These are phyloP conservation scores for Corylus americana DNA, from an alignment of 306 rosid species.

Conservation along the genomic window DNA sequence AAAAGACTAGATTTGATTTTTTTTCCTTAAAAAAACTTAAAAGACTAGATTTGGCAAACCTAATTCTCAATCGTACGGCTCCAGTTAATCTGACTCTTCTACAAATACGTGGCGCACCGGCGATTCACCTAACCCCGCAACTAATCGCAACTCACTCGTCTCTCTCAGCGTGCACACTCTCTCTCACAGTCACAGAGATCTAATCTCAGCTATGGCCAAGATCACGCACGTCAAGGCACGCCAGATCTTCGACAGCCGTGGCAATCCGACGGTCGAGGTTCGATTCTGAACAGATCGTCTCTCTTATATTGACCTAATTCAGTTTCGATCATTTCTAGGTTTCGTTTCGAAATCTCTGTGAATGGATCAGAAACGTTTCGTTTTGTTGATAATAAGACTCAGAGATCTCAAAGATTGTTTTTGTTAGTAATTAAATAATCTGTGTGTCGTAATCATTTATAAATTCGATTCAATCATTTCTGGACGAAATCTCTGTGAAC, in stretches of 20 bases:
- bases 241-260: conserved; percentile 99
- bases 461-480: conserved; percentile 4
- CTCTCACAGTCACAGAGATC: conserved; percentile 27
- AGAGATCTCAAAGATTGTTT: not conserved
- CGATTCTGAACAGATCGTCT: not conserved
- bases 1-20: no score
- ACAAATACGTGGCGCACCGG: conserved; percentile 15
- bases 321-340: not conserved
- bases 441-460: no score
- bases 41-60: not conserved
- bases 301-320: not conserved
- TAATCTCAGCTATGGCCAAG: conserved; percentile 51
- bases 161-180: not conserved
- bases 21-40: no score
- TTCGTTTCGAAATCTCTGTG: not conserved
- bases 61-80: conserved; percentile 39
- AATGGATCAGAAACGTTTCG: not conserved
- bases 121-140: not conserved
- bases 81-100: conserved; percentile 10
- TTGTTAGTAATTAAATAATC: not conserved
- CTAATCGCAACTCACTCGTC: not conserved
- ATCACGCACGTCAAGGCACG: conserved; percentile 70
- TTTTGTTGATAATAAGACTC: not conserved
- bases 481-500: not conserved
- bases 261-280: conserved; percentile 99